Evolutionary conservation across 441 rosid species (phyloP), one percentile per base, ranked within the genome.

Genomic region (Populus tomentosa): DNA sequence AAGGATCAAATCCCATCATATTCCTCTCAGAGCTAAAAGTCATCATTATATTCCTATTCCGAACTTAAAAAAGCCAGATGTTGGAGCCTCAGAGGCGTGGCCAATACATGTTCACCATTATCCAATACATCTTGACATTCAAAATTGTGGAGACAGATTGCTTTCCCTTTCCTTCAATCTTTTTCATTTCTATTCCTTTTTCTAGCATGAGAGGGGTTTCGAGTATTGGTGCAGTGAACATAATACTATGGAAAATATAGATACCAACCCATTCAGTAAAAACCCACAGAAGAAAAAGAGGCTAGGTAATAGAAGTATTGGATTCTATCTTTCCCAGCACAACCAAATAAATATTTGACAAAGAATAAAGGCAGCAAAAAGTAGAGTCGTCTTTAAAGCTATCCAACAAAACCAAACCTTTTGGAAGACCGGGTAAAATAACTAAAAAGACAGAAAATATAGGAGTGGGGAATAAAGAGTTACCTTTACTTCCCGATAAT

Each of bases 401-500:
- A 24, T 20, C 71, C 46, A 14, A 26, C 50, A 7, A n/a, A 42
- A 68, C 4, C n/a, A 62, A 32, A 18, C 23, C 69, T 75, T 46
- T 38, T 23, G n/a, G 24, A 69, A 59, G 24, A 13, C 10, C 18
- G 50, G 23, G 62, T 14, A 46, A 35, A 10, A 46, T 36, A 61
- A 62, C 18, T 24, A 68, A 13, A 16, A 23, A 40, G 21, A 80
- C 50, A 24, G 32, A 42, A 74, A 59, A 73, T 8, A 18, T 64
- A n/a, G 56, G 20, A 38, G 28, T 20, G 74, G 18, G 73, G 79
- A 78, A 80, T 24, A 35, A 64, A 64, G 72, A 53, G 80, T 68
- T 30, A 92, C 98, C 99, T 90, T 90, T 65, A 95, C 97, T 80
- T 92, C 98, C 21, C 86, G 88, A 80, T 93, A 95, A 81, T 95